Conservation (phyloP, 176 grass and related monocot genomes). For the Eragrostis nindensis region DNA sequence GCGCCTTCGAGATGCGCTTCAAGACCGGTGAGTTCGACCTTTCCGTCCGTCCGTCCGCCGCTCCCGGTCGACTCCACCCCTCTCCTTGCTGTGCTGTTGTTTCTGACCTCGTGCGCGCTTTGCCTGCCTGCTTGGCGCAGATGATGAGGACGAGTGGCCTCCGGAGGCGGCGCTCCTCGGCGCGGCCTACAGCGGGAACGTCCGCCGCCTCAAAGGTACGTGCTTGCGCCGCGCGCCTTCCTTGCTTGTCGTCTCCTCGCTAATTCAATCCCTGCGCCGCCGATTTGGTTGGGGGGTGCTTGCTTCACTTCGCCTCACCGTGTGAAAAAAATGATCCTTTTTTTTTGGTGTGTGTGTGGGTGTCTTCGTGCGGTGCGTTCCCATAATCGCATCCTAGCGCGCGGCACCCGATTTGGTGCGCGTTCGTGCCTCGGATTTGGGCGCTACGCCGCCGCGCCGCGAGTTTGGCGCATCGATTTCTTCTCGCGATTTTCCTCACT, state of each 20-base stretch:
- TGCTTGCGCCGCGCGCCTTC: not conserved
- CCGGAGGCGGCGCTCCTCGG: slow-evolving; percentile 21
- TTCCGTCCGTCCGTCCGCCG: not conserved
- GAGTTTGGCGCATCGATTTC: not conserved
- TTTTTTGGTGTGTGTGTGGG: not conserved
- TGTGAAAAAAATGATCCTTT: not conserved
- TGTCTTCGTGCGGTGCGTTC: too few species aligned
- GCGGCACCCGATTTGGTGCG: too few species aligned
- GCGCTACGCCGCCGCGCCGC: not conserved
- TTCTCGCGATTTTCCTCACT: not conserved
- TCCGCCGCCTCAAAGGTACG: slow-evolving; percentile 46
- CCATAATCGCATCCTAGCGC: too few species aligned
- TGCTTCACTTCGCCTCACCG: not conserved
- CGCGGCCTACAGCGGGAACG: not conserved
- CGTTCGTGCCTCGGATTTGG: not conserved
- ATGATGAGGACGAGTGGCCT: slow-evolving; percentile 24
- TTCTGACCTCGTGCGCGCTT: not conserved
- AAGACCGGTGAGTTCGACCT: slow-evolving; percentile 2
- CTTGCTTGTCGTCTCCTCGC: not conserved
- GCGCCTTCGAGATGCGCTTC: not conserved
- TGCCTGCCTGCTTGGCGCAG: not conserved
- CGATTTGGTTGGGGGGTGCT: not conserved
- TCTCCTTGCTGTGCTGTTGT: not conserved
- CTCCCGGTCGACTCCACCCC: not conserved
- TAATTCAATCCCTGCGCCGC: not conserved